Base-by-base conservation (phyloP, 2,329 filamentous ascomycete genomes). In the Nannizzia gypsea region DNA sequence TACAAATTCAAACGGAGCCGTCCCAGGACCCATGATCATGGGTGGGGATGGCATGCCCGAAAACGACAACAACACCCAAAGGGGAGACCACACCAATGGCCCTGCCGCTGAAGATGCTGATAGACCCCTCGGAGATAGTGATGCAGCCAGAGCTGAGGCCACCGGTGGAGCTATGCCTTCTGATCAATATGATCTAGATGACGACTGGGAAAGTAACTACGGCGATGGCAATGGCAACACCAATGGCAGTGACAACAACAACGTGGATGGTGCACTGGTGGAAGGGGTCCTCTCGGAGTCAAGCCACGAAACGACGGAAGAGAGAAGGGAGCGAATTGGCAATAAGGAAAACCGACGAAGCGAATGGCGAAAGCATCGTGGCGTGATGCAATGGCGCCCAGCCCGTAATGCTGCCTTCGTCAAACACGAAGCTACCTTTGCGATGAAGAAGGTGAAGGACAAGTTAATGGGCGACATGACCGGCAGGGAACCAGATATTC, bases 341-440 rank as follows among this genome's bases (percentile, higher is more conserved):
- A 71, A 74, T 36, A 72, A 68, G 62, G 71, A 70, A 9, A 74
- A 73, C 57, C 72, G 71, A 62, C 72, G 74, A 54, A 75, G 71
- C 36, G 79, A 96, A 70, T 87, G 91, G 71, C 83, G 91, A 0
- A 90, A 91, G 74, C 90, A 96, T 66, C 81, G 91, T 9, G 92
- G 92, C 0, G 68, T 96, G 69, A 95, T 96, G 89, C 92, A 97
- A 72, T 97, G 91, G 90, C 88, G 85, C 68, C 91, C 92, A 0
- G 88, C 91, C 70, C 81, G 92, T 44, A 96, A 96, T 70, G 78
- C 84, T 22, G 84, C 85, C 65, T 97, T 96, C 71, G 91, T 86
- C 48, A 95, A 93, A 74, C 81, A 96, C 67, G 89, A 97, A 77
- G 84, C 88, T 0, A 86, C 87, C 67, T 91, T 86, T 74, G 89